These are phyloP conservation scores for Pythium myriotylum DNA, from an alignment of 352 stramenopile species.

Conservation along the genomic window DNA sequence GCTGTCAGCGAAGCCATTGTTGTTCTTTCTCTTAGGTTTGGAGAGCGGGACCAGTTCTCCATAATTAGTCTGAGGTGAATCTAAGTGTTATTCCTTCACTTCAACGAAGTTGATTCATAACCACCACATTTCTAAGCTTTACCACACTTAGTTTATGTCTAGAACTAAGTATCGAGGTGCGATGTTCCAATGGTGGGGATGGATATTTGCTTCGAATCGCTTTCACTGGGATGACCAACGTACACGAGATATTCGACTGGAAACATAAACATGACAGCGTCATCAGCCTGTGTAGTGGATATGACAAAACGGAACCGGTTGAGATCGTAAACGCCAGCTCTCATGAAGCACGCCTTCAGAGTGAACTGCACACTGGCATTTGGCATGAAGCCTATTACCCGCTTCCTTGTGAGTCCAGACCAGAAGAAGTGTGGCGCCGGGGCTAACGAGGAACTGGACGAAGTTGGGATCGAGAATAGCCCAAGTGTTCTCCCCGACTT, in stretches of 20 bases:
- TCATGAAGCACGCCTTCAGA: slow-evolving; percentile 75
- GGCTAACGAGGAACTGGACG: slow-evolving; percentile 4
- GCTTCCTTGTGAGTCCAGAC: slow-evolving; percentile 78
- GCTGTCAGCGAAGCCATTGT: background rate
- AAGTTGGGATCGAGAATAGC: slow-evolving; percentile 5
- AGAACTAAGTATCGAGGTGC: background rate
- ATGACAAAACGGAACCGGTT: slow-evolving; percentile 79
- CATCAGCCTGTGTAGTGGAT: slow-evolving; percentile 25
- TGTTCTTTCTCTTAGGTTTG: no score
- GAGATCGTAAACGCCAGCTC: slow-evolving; percentile 77
- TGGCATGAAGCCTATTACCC: slow-evolving; percentile 50
- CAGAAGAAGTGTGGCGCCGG: slow-evolving; percentile 78
- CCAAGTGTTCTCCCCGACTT: slow-evolving; percentile 4
- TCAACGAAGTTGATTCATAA: no score
- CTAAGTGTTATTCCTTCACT: no score
- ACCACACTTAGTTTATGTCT: no score
- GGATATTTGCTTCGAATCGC: no score
- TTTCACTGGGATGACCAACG: slow-evolving; percentile 32
- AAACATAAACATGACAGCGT: slow-evolving; percentile 58
- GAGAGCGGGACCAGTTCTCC: no score
- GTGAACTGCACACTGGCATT: slow-evolving; percentile 48
- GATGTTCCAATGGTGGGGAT: background rate
- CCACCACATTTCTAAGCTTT: no score
- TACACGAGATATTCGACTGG: slow-evolving; percentile 80
- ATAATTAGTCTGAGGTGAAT: background rate